Evolutionary conservation across 2,329 filamentous ascomycete species (phyloP).

Genomic region (Botrytis elliptica): DNA sequence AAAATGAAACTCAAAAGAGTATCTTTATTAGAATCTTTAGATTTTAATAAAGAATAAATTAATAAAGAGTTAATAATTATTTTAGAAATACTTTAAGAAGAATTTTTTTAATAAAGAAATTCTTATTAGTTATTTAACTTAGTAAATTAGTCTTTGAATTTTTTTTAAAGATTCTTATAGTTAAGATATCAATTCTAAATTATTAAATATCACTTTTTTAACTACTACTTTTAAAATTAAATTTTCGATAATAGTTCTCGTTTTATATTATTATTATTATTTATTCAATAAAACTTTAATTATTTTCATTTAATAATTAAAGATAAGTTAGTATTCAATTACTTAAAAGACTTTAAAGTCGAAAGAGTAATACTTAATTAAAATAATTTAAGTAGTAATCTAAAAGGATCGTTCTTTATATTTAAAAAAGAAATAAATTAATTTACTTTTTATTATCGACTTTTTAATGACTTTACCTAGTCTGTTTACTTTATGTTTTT

Average conservation of each 20-base stretch:
- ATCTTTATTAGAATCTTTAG: not conserved
- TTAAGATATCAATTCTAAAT: too few species aligned
- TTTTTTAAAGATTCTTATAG: not conserved
- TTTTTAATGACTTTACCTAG: not conserved
- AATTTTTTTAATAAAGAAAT: not conserved
- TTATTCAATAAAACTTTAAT: too few species aligned
- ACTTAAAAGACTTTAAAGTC: accelerated
- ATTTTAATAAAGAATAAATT: not conserved
- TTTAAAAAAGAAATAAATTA: too few species aligned
- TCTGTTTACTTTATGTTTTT: not conserved
- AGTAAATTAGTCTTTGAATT: not conserved
- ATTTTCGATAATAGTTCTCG: too few species aligned
- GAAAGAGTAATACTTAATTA: too few species aligned
- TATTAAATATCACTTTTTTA: too few species aligned
- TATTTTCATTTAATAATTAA: not conserved
- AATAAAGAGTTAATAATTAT: not conserved
- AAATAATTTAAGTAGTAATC: not conserved
- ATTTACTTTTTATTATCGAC: too few species aligned
- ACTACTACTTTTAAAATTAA: too few species aligned
- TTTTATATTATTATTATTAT: too few species aligned
- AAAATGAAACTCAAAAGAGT: accelerated
- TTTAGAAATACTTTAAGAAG: too few species aligned
- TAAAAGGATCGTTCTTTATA: accelerated
- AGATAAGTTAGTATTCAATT: not conserved
- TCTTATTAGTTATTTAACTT: not conserved